Conservation (phyloP, 345 rosid genomes). For the Barbarea vulgaris region DNA sequence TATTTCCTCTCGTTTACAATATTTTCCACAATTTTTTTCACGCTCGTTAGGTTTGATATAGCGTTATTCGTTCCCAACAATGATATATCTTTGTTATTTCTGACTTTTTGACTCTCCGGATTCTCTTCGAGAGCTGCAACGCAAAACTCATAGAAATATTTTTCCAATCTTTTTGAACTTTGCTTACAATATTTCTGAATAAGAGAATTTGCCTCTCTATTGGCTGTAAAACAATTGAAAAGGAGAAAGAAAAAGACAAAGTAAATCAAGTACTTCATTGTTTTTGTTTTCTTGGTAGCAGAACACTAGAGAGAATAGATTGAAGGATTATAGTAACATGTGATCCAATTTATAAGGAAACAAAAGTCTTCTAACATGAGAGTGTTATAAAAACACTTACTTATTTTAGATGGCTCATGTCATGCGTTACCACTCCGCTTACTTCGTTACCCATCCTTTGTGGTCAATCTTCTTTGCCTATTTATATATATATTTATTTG, state of each 20-base stretch:
- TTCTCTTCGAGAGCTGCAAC: constrained; percentile 35
- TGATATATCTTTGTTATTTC: not conserved
- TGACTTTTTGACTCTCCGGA: constrained; percentile 36
- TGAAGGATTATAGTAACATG: not conserved
- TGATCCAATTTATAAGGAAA: constrained; percentile 25
- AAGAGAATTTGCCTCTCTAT: not conserved
- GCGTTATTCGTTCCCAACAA: too few species aligned
- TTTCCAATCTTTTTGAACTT: constrained; percentile 25
- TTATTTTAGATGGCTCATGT: constrained; percentile 23
- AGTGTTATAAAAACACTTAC: not conserved
- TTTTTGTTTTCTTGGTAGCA: not conserved
- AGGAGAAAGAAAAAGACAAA: not conserved
- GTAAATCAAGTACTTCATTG: not conserved
- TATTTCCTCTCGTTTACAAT: too few species aligned
- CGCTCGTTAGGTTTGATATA: too few species aligned
- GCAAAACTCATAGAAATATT: constrained; percentile 36
- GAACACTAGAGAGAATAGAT: not conserved
- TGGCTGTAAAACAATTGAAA: not conserved
- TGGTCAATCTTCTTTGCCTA: not conserved
- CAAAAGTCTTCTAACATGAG: not conserved
- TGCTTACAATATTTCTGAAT: constrained; percentile 34
- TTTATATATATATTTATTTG: too few species aligned
- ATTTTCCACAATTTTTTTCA: too few species aligned
- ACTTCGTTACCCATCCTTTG: not conserved
- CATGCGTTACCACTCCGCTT: not conserved